Evolutionary conservation across 1,284 basidiomycete genomes (phyloP).

Genomic region (Puccinia brachypodii): DNA sequence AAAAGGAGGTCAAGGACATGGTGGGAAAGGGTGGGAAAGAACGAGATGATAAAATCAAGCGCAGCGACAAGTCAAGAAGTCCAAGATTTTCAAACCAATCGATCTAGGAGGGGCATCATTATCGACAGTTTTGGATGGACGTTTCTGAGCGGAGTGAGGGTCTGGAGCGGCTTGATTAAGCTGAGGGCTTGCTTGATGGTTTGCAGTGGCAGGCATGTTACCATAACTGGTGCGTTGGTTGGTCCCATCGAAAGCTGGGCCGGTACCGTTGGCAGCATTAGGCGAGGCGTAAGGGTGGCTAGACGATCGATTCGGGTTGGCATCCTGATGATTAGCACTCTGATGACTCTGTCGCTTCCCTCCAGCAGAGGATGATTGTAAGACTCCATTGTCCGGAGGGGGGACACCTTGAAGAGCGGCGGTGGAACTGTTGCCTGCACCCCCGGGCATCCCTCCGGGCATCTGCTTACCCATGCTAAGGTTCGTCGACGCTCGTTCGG

Average conservation of each 20-base stretch:
- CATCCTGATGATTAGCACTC: conserved; percentile 6
- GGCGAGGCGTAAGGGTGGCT: conserved; percentile 18
- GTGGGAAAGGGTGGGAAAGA: neutral
- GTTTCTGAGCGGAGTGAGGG: conserved; percentile 5
- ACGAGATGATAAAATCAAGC: neutral
- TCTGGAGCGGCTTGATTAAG: neutral
- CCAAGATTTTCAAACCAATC: conserved; percentile 30
- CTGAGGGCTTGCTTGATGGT: neutral
- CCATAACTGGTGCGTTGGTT: neutral
- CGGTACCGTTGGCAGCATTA: neutral
- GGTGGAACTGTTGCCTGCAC: conserved; percentile 9
- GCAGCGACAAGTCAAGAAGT: conserved; percentile 45
- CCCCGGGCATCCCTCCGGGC: conserved; percentile 7
- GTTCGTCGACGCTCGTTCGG: conserved; percentile 33
- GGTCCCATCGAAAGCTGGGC: neutral
- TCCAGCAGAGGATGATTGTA: neutral
- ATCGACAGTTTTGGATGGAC: neutral
- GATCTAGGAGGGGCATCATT: conserved; percentile 7
- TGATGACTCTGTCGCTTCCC: conserved; percentile 11
- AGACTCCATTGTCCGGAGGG: conserved; percentile 15
- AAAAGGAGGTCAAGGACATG: neutral
- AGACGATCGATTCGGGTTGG: conserved; percentile 1
- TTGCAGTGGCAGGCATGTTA: neutral
- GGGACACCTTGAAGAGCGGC: conserved; percentile 37
- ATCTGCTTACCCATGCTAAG: conserved; percentile 28